Evolutionary conservation across 2,329 filamentous ascomycete genomes (phyloP).

Genomic region (Talaromyces verruculosus): DNA sequence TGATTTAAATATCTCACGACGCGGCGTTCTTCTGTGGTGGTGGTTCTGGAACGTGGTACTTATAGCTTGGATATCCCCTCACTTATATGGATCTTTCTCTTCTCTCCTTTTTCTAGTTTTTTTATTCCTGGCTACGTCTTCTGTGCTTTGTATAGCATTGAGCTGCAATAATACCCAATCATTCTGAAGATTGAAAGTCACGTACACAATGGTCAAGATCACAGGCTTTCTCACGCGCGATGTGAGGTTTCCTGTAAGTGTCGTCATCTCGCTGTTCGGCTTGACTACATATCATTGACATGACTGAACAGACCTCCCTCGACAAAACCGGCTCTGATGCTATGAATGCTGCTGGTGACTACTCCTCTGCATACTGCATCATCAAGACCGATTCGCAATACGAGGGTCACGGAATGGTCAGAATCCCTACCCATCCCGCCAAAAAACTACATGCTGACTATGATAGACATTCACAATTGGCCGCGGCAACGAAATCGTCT

Average conservation of each 20-base stretch:
- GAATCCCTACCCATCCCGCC: neutral
- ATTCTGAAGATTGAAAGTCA: neutral
- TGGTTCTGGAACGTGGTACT: neutral
- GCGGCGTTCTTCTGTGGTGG: neutral
- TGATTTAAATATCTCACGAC: neutral
- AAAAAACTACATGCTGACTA: neutral
- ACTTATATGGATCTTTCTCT: slow-evolving; percentile 1
- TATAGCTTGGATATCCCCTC: slow-evolving; percentile 13
- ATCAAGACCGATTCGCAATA: slow-evolving; percentile 70
- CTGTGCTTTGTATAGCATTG: neutral
- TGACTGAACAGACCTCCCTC: slow-evolving; percentile 66
- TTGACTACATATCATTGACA: neutral
- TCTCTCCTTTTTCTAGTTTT: neutral
- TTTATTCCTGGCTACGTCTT: neutral
- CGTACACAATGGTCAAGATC: slow-evolving; percentile 58
- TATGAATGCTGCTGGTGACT: slow-evolving; percentile 93
- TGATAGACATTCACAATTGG: slow-evolving; percentile 48
- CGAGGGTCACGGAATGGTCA: slow-evolving; percentile 46
- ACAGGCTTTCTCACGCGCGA: slow-evolving; percentile 70
- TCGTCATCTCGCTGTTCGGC: neutral
- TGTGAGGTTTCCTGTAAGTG: slow-evolving; percentile 67
- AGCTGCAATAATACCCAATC: neutral
- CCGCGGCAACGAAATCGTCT: slow-evolving; percentile 90
- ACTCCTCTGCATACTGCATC: slow-evolving; percentile 93
- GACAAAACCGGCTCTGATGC: slow-evolving; percentile 96